Evolutionary conservation across 2,329 filamentous ascomycete genomes (phyloP).

Genomic region (Rugonectria rugulosa): DNA sequence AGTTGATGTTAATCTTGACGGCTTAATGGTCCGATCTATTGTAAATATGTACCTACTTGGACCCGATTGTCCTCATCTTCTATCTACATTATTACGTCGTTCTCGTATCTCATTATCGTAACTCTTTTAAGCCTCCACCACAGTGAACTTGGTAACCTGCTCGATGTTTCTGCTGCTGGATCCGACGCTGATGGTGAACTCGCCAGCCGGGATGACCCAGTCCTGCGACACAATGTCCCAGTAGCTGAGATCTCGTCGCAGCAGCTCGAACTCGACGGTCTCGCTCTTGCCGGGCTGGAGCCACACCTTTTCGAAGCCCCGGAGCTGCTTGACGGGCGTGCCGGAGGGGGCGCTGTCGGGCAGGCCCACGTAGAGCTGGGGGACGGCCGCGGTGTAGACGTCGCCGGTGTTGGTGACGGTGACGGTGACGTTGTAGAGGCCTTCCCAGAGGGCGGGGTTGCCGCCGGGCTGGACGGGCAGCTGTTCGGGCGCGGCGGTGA

Average conservation of each 20-base stretch:
- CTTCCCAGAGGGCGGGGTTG: constrained; percentile 61
- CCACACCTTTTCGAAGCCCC: constrained; percentile 60
- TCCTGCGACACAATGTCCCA: constrained; percentile 54
- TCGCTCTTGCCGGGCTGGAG: constrained; percentile 51
- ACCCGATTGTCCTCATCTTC: no score
- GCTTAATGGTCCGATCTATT: no score
- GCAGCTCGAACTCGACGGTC: constrained; percentile 54
- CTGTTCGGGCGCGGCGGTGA: constrained; percentile 41
- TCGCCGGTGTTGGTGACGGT: constrained; percentile 60
- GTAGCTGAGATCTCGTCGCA: constrained; percentile 56
- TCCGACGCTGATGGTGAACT: constrained; percentile 37
- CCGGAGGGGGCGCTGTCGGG: constrained; percentile 45
- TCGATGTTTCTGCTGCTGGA: constrained; percentile 40
- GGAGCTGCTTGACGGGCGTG: constrained; percentile 58
- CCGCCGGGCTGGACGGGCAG: constrained; percentile 57
- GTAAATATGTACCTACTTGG: no score
- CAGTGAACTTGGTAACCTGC: constrained; percentile 32
- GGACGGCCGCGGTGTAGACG: constrained; percentile 56
- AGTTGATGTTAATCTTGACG: no score
- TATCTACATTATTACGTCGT: constrained; percentile 15
- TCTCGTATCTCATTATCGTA: constrained; percentile 31
- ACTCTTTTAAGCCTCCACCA: constrained; percentile 23
- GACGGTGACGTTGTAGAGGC: constrained; percentile 55
- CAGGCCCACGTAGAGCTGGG: constrained; percentile 63
- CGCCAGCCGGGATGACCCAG: constrained; percentile 45